phyloP scores from a whole-genome alignment of 306 rosid species.

The Prosopis cineraria region DNA sequence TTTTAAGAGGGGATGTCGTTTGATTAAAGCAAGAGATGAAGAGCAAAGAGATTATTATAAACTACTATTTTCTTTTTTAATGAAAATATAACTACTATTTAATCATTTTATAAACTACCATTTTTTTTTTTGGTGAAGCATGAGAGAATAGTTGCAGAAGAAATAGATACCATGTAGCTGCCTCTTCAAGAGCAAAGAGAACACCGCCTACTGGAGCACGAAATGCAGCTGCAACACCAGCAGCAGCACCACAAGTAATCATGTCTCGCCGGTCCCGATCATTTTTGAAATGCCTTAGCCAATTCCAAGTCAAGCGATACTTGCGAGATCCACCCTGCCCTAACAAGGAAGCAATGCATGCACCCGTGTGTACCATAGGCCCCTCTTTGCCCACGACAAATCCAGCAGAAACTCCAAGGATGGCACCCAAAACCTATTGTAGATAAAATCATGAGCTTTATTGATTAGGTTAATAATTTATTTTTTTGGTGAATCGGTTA shows the following conservation, averaged over 20 bases:
- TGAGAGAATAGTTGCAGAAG: slow-evolving; percentile 23
- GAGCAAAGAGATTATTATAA: neutral
- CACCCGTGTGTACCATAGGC: slow-evolving; percentile 97
- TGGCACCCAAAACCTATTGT: slow-evolving; percentile 77
- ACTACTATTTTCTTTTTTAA: neutral
- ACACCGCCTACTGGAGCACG: slow-evolving; percentile 97
- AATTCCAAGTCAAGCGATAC: slow-evolving; percentile 64
- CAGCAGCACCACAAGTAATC: slow-evolving; percentile 97
- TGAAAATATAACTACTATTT: neutral
- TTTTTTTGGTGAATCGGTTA: no score
- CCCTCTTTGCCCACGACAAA: slow-evolving; percentile 95
- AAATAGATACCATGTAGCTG: slow-evolving; percentile 86
- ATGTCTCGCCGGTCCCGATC: slow-evolving; percentile 90
- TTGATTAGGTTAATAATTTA: neutral
- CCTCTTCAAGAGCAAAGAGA: slow-evolving; percentile 94
- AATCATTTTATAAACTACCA: neutral
- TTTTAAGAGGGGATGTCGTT: neutral
- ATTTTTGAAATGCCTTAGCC: slow-evolving; percentile 86
- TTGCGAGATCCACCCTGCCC: slow-evolving; percentile 95
- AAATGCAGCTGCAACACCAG: slow-evolving; percentile 96
- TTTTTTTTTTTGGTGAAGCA: no score
- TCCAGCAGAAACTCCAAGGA: slow-evolving; percentile 91
- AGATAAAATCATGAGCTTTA: slow-evolving; percentile 29
- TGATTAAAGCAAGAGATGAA: neutral
- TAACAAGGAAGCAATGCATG: slow-evolving; percentile 83